These are phyloP conservation scores for Singerocomus inundabilis DNA, from an alignment of 1,284 basidiomycete species.

Conservation along the genomic window DNA sequence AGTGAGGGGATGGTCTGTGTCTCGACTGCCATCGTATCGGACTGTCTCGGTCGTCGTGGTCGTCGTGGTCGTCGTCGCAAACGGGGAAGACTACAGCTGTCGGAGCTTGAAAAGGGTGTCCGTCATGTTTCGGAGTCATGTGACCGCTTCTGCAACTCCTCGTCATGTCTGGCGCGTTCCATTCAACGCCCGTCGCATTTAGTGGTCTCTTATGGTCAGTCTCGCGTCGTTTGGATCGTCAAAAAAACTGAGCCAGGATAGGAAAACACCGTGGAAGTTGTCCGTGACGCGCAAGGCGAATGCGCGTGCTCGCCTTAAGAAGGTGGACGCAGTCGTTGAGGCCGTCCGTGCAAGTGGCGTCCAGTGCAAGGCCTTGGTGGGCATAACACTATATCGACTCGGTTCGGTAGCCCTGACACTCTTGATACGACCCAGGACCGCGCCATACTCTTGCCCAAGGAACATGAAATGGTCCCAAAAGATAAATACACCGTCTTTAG, in stretches of 20 bases:
- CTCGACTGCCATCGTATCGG: conserved; percentile 43
- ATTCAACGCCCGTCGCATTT: conserved; percentile 61
- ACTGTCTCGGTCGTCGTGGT: conserved; percentile 25
- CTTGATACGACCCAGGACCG: conserved; percentile 43
- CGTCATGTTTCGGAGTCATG: conserved; percentile 26
- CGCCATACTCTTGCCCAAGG: conserved; percentile 80
- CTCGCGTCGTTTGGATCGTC: background rate
- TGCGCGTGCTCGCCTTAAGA: conserved; percentile 83
- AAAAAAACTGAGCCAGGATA: conserved; percentile 34
- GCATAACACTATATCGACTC: conserved; percentile 26
- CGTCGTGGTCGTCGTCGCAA: conserved; percentile 17
- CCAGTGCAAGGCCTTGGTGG: conserved; percentile 70
- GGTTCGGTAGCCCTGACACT: background rate
- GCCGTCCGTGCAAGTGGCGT: conserved; percentile 82
- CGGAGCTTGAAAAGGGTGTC: conserved; percentile 28
- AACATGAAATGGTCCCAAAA: conserved; percentile 81
- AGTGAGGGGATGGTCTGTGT: conserved; percentile 33
- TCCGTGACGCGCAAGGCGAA: conserved; percentile 91
- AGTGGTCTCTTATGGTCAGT: conserved; percentile 77
- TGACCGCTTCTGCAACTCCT: background rate
- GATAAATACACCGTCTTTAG: conserved; percentile 98
- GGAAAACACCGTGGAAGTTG: conserved; percentile 95
- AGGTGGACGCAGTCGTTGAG: conserved; percentile 91
- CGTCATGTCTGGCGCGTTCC: conserved; percentile 77
- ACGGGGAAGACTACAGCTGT: conserved; percentile 7